These are phyloP conservation scores for Macrotyloma uniflorum DNA, from an alignment of 306 rosid genomes.

Conservation along the genomic window DNA sequence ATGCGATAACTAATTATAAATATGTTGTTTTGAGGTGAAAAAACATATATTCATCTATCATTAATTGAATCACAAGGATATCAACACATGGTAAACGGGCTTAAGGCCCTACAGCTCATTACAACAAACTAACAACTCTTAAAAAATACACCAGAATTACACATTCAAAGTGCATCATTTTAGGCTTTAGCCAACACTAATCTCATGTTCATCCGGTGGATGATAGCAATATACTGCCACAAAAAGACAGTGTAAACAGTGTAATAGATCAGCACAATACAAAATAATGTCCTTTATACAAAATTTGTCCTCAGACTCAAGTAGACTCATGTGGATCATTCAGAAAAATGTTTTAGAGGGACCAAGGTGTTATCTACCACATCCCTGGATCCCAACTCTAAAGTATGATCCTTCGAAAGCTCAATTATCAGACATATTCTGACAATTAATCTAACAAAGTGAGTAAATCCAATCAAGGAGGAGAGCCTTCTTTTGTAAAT, in stretches of 20 bases:
- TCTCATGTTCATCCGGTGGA: constrained; percentile 6
- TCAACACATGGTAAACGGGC: too few relatives aligned
- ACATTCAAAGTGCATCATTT: background rate
- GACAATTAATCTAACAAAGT: background rate
- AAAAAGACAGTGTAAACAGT: background rate
- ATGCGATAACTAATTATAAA: background rate
- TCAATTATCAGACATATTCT: constrained; percentile 16
- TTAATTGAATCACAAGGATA: too few relatives aligned
- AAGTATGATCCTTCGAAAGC: background rate
- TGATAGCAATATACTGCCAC: background rate
- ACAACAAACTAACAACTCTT: too few relatives aligned
- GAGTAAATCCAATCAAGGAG: background rate
- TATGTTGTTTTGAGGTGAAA: too few relatives aligned
- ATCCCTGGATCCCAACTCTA: background rate
- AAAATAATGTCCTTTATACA: background rate
- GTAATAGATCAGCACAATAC: background rate
- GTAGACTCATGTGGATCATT: background rate
- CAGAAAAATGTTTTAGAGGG: background rate
- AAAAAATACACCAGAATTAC: too few relatives aligned
- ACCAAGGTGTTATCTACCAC: background rate
- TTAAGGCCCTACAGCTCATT: too few relatives aligned
- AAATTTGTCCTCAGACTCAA: background rate
- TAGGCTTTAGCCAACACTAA: background rate
- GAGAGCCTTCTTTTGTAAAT: background rate
- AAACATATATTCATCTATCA: too few relatives aligned